phyloP scores from a whole-genome alignment of 306 rosid species.

The Rubus parviflorus region DNA sequence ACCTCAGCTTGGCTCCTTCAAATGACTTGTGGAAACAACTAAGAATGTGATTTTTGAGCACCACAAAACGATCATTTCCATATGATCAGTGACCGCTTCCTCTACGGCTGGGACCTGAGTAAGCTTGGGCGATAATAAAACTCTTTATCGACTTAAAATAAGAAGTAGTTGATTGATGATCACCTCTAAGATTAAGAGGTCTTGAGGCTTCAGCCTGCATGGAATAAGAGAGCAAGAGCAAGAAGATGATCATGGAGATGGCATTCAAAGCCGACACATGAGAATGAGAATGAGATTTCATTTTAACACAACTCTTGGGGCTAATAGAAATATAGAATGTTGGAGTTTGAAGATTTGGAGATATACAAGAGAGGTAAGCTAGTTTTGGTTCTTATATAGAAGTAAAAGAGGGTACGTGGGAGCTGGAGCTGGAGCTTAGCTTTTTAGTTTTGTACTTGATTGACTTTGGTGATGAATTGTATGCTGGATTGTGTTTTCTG shows the following conservation, averaged over 20 bases:
- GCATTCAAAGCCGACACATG: constrained; percentile 31
- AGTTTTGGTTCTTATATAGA: constrained; percentile 9
- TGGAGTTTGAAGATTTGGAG: constrained; percentile 10
- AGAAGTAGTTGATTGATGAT: neutral
- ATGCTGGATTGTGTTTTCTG: constrained; percentile 18
- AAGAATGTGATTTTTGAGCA: neutral
- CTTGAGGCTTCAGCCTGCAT: constrained; percentile 46
- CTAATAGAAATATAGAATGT: neutral
- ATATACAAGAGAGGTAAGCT: neutral
- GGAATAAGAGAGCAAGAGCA: constrained; percentile 43
- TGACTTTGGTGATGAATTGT: constrained; percentile 32
- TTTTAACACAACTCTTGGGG: neutral
- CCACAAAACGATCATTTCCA: neutral
- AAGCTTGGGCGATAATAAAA: constrained; percentile 28
- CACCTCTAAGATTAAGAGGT: constrained; percentile 26
- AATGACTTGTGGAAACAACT: neutral
- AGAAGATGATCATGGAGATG: constrained; percentile 39
- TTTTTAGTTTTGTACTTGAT: constrained; percentile 6
- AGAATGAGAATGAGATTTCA: constrained; percentile 32
- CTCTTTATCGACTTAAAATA: neutral
- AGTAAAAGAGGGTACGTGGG: neutral
- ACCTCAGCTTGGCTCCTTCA: neutral
- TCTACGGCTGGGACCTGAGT: constrained; percentile 46
- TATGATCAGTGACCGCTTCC: constrained; percentile 40
- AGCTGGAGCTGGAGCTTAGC: neutral